Conservation (phyloP, 441 rosid species). For the Eutrema salsugineum region DNA sequence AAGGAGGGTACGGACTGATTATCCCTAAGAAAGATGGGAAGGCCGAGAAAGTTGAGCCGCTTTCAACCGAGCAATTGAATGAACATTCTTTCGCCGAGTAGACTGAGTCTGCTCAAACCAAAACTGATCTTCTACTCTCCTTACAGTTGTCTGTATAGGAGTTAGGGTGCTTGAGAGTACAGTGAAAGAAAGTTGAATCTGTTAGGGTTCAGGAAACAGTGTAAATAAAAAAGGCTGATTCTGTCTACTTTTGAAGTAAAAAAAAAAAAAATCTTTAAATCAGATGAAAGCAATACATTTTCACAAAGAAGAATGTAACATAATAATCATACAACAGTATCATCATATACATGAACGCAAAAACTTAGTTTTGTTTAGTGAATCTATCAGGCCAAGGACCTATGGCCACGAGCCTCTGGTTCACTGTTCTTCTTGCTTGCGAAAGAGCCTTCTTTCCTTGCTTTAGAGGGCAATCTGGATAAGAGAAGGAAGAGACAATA, state of each 20-base stretch:
- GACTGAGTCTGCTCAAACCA: neutral
- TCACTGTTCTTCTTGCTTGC: constrained; percentile 37
- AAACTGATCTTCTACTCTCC: constrained; percentile 5
- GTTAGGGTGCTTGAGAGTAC: constrained; percentile 2
- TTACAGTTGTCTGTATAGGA: neutral
- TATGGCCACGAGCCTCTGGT: neutral
- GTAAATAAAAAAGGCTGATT: constrained; percentile 18
- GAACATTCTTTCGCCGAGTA: constrained; percentile 51
- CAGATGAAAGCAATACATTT: neutral
- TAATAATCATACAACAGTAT: constrained; percentile 18
- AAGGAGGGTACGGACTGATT: constrained; percentile 90
- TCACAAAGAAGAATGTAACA: constrained; percentile 19
- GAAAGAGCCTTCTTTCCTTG: constrained; percentile 39
- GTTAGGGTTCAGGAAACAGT: constrained; percentile 11
- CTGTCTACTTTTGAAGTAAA: neutral
- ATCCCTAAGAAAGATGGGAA: constrained; percentile 68
- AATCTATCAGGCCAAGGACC: neutral
- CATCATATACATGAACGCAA: constrained; percentile 9
- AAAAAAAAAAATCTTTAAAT: neutral
- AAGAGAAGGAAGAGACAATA: constrained; percentile 22
- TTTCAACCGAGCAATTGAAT: constrained; percentile 48
- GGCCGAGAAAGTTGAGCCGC: constrained; percentile 55
- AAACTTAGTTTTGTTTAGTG: neutral
- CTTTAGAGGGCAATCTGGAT: constrained; percentile 42
- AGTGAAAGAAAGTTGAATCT: neutral